A percentile compares a stretch with the other conserved stretches of the same genome.
phyloP scores from a whole-genome alignment of 106 monocot species.

The Dendrobium officinale region DNA sequence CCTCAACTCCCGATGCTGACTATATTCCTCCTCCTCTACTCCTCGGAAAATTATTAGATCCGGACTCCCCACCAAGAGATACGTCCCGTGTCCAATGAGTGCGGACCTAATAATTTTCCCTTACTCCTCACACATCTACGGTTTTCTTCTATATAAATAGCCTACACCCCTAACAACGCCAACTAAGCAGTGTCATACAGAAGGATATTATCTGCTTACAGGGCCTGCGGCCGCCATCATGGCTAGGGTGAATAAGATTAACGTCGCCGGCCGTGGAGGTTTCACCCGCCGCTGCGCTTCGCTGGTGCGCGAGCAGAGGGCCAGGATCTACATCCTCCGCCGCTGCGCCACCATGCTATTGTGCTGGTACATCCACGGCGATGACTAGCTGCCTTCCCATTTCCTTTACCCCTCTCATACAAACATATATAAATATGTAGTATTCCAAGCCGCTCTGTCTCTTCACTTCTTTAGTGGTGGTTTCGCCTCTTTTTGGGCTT shows the following conservation, averaged over 20 bases:
- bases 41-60: too few relatives aligned
- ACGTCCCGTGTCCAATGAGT: too few relatives aligned
- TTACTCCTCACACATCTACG: too few relatives aligned
- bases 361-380: slow-evolving; percentile 71
- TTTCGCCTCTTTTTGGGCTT: not conserved
- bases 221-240: not conserved
- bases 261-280: slow-evolving; percentile 11
- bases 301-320: slow-evolving; percentile 66
- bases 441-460: not conserved
- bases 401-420: not conserved
- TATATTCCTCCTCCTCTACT: not conserved
- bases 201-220: not conserved
- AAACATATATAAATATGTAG: not conserved
- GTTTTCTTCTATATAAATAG: not conserved
- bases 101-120: too few relatives aligned
- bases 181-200: not conserved
- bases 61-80: too few relatives aligned
- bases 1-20: slow-evolving; percentile 15
- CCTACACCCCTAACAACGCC: not conserved
- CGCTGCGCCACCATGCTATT: slow-evolving; percentile 73
- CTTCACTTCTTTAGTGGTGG: not conserved
- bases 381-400: slow-evolving; percentile 25
- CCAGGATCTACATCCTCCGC: slow-evolving; percentile 74
- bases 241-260: slow-evolving; percentile 12
- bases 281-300: slow-evolving; percentile 40